Conservation (phyloP, 2,329 filamentous ascomycete genomes). For the Pseudocercospora crystallina region DNA sequence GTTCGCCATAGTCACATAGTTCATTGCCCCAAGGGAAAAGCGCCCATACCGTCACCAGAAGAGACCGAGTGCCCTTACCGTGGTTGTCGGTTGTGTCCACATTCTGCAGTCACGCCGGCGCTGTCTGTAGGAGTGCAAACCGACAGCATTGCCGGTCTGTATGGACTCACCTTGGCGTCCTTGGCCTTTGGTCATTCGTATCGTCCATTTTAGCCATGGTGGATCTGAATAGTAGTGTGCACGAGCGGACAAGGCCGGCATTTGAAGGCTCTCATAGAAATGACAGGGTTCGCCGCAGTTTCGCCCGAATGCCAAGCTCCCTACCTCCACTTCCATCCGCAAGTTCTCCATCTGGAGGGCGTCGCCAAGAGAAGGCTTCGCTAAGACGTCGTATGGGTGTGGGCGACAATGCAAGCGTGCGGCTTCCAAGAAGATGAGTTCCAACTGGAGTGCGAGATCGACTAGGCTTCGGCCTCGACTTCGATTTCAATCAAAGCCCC, state of each 20-base stretch:
- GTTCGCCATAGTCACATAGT: neutral
- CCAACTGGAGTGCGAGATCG: no score
- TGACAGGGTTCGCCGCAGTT: constrained; percentile 1
- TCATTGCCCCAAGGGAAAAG: neutral
- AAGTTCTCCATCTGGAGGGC: neutral
- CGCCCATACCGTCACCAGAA: constrained; percentile 2
- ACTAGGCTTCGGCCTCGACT: constrained; percentile 17
- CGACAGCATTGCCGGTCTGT: neutral
- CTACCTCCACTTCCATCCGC: neutral
- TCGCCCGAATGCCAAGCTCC: neutral
- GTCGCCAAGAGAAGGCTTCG: no score
- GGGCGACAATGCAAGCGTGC: no score
- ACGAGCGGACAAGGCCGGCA: constrained; percentile 7
- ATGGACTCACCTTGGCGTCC: constrained; percentile 6
- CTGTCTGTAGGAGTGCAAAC: neutral
- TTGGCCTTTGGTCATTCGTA: constrained; percentile 9
- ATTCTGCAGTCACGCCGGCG: neutral
- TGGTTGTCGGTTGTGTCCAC: neutral
- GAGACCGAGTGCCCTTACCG: constrained; percentile 3
- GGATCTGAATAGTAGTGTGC: constrained; percentile 5
- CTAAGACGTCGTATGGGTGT: no score
- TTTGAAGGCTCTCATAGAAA: constrained; percentile 9
- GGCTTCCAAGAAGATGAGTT: no score
- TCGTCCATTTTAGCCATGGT: constrained; percentile 1
- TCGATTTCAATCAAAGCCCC: constrained; percentile 24